Percentiles rank a stretch among this genome's conserved stretches.
Conservation (phyloP, 2,329 filamentous ascomycete genomes). For the Septoria petroselini region DNA sequence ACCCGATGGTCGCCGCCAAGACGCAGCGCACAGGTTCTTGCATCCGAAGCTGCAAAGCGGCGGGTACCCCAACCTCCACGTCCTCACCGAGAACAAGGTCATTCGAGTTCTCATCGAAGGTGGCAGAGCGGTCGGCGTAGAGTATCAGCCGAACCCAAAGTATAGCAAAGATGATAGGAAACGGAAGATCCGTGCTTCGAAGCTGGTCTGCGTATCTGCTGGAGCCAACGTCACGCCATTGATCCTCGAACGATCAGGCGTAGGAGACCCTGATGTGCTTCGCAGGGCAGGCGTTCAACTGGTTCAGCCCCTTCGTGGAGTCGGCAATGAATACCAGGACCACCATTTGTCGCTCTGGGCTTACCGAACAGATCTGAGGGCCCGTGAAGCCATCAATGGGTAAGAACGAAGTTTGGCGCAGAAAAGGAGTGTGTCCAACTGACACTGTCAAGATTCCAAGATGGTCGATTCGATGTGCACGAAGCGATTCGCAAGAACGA, state of each 20-base stretch:
- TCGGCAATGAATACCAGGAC: conserved; percentile 22
- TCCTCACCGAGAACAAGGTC: conserved; percentile 57
- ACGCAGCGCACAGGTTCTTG: conserved; percentile 56
- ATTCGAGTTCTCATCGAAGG: conserved; percentile 38
- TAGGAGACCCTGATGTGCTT: conserved; percentile 44
- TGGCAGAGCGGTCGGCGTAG: conserved; percentile 57
- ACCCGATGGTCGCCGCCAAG: conserved; percentile 55
- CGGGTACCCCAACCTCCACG: conserved; percentile 57
- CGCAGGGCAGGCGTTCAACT: conserved; percentile 33
- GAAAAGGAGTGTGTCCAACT: background rate
- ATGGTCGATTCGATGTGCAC: conserved; percentile 47
- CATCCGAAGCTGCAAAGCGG: conserved; percentile 52
- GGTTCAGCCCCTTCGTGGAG: conserved; percentile 9
- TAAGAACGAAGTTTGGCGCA: background rate
- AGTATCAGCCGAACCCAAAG: conserved; percentile 49
- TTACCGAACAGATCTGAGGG: conserved; percentile 48
- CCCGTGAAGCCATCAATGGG: conserved; percentile 52
- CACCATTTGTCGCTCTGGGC: conserved; percentile 50
- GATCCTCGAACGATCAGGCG: conserved; percentile 59
- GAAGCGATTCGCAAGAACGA: conserved; percentile 49
- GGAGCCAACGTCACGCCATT: conserved; percentile 57
- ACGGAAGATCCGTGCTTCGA: conserved; percentile 48
- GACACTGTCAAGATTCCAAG: conserved; percentile 39
- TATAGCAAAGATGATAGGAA: conserved; percentile 13
- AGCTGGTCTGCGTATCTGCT: conserved; percentile 58